Evolutionary conservation across 2,329 filamentous ascomycete genomes (phyloP).

Genomic region (Phoma sp.): DNA sequence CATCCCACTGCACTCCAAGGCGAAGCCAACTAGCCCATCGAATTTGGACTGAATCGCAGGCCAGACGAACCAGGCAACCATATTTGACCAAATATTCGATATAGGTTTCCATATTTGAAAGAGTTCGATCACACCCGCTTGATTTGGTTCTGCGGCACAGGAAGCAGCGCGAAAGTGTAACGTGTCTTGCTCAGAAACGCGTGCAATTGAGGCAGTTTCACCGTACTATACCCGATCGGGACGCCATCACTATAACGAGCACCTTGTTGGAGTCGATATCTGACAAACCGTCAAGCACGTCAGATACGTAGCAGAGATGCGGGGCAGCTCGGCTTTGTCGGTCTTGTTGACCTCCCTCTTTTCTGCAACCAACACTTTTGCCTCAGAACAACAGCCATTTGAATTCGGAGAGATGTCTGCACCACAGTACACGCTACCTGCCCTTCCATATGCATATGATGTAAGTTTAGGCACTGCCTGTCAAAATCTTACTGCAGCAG

Average conservation of each 20-base stretch:
- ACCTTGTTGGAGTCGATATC: slow-evolving; percentile 41
- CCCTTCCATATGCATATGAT: slow-evolving; percentile 74
- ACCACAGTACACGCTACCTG: slow-evolving; percentile 66
- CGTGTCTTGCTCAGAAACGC: slow-evolving; percentile 1
- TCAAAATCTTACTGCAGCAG: not conserved
- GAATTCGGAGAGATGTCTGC: slow-evolving; percentile 47
- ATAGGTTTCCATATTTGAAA: too few species aligned
- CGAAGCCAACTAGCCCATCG: too few species aligned
- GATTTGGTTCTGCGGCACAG: too few species aligned
- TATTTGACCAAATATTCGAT: too few species aligned
- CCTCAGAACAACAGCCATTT: slow-evolving; percentile 45
- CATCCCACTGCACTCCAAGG: too few species aligned
- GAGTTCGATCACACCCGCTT: too few species aligned
- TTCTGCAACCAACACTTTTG: slow-evolving; percentile 19
- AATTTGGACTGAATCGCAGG: too few species aligned
- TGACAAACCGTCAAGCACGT: slow-evolving; percentile 26
- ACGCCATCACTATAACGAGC: slow-evolving; percentile 26
- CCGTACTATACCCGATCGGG: slow-evolving; percentile 22
- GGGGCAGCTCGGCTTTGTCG: slow-evolving; percentile 24
- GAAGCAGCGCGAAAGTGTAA: too few species aligned
- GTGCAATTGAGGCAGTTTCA: slow-evolving; percentile 44
- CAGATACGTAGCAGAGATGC: slow-evolving; percentile 32
- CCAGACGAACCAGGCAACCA: too few species aligned
- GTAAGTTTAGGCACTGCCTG: slow-evolving; percentile 49
- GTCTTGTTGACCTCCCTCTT: slow-evolving; percentile 26